Base-by-base conservation (phyloP, 202 grass and related monocot genomes). In the Bolboschoenoplectus hybrid region DNA sequence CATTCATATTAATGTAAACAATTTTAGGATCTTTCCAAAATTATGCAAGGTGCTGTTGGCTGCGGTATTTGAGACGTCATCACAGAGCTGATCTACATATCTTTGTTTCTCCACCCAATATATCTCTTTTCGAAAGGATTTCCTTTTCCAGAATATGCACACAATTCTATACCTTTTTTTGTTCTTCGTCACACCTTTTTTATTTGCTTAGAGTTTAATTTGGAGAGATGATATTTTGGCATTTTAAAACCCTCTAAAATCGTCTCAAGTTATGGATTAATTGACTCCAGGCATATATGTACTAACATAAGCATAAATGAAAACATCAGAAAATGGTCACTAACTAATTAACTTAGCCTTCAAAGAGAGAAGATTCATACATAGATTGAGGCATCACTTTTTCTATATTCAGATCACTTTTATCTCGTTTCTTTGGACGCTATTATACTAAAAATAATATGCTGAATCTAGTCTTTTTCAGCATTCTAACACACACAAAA, bases 261-360 rank as follows among this genome's bases (percentile, higher is more conserved):
- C 9, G 13, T 55, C 26, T 53, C 47, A 39, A n/a, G 34, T 78
- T 56, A 39, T 57, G 26, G 2, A 16, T 56, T 36, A 78, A 76
- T 78, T 51, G 32, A 76, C 49, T 76, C 11, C 11, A 7, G 5
- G 26, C 26, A 26, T 26, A 76, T 53, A 35, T 55, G 26, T 7
- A 73, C 43, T 44, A 74, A 74, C 44, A 47, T 47, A 49, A 47
- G 69, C 40, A 74, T 74, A 74, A 67, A 52, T 76, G 7, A 55
- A 76, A 76, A 35, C 20, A 35, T 13, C 9, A 76, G 2, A 53
- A 26, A 68, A 67, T 35, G 63, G 46, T 47, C 26, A 35, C 17
- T 35, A 39, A 34, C 11, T 65, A 26, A 46, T 41, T 13, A 50
- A 52, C 61, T 40, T 61, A 20, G n/a, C 16, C 75, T 61, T 82